Percentiles rank a stretch among this genome's conserved stretches.
These are phyloP conservation scores for Lachancea sp. DNA, from an alignment of 805 yeast genomes.

Conservation along the genomic window DNA sequence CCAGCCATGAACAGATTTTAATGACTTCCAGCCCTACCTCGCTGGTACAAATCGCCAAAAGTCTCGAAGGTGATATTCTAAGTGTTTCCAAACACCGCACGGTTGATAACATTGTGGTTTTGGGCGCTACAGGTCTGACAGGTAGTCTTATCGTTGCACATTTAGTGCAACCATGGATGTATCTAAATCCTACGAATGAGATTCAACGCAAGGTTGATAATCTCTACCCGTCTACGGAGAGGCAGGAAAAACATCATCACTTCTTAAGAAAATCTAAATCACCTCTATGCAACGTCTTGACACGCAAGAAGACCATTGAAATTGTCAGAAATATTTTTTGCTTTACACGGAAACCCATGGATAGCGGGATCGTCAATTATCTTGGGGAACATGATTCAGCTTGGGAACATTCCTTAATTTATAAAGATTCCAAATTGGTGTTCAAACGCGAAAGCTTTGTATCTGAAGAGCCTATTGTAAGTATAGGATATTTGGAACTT, in stretches of 20 bases:
- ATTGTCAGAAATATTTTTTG: slow-evolving; percentile 11
- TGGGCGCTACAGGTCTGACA: slow-evolving; percentile 24
- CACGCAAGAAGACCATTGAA: slow-evolving; percentile 3
- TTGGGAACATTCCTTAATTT: slow-evolving; percentile 6
- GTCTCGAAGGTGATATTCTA: not conserved
- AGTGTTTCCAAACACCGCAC: slow-evolving; percentile 2
- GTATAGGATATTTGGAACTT: not conserved
- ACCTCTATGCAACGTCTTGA: slow-evolving; percentile 3
- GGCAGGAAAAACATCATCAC: not conserved
- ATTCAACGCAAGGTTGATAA: slow-evolving; percentile 5
- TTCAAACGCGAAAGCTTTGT: slow-evolving; percentile 1
- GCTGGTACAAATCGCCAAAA: not conserved
- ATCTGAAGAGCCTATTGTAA: not conserved
- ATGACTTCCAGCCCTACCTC: slow-evolving; percentile 3
- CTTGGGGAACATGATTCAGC: slow-evolving; percentile 1
- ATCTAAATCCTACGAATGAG: slow-evolving; percentile 5
- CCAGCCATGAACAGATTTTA: slow-evolving; percentile 7
- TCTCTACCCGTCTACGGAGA: not conserved
- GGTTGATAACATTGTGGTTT: slow-evolving; percentile 4
- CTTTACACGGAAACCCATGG: slow-evolving; percentile 7
- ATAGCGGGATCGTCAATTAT: not conserved
- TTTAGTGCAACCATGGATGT: slow-evolving; percentile 10
- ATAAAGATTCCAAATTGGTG: slow-evolving; percentile 1
- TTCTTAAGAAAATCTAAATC: slow-evolving; percentile 1
- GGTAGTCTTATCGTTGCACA: slow-evolving; percentile 16